Percentiles rank a stretch among this genome's conserved stretches.
These are phyloP conservation scores for Fusarium sp. DNA, from an alignment of 2,329 filamentous ascomycete genomes.

Conservation along the genomic window DNA sequence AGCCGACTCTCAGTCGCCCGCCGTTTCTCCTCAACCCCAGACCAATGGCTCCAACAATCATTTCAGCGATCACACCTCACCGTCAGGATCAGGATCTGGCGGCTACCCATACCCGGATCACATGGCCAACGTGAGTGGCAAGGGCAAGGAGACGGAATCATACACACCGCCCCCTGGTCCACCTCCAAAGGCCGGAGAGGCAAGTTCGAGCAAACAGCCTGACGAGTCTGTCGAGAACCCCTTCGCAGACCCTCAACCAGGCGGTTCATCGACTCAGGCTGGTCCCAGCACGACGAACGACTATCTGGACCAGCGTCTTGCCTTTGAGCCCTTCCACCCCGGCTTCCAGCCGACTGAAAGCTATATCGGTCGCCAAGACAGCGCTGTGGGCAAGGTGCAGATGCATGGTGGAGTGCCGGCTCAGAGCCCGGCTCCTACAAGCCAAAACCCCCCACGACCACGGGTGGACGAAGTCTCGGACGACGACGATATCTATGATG, in stretches of 20 bases:
- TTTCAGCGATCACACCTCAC: slow-evolving; percentile 23
- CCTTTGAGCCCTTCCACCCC: slow-evolving; percentile 55
- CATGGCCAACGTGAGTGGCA: slow-evolving; percentile 43
- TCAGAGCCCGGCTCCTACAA: slow-evolving; percentile 24
- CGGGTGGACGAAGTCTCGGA: slow-evolving; percentile 47
- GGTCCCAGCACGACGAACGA: slow-evolving; percentile 28
- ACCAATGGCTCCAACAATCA: slow-evolving; percentile 48
- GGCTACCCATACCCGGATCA: slow-evolving; percentile 19
- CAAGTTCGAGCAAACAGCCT: slow-evolving; percentile 38
- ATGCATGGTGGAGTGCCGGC: slow-evolving; percentile 52
- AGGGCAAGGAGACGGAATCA: slow-evolving; percentile 51
- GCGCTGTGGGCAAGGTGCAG: slow-evolving; percentile 54
- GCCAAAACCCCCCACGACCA: slow-evolving; percentile 28
- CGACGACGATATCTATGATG: slow-evolving; percentile 56
- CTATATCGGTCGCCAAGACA: slow-evolving; percentile 53
- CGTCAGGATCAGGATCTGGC: slow-evolving; percentile 30
- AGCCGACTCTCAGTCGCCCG: slow-evolving; percentile 45
- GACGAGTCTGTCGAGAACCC: slow-evolving; percentile 40
- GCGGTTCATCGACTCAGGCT: slow-evolving; percentile 25
- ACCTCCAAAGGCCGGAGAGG: slow-evolving; percentile 43
- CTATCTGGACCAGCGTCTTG: slow-evolving; percentile 42
- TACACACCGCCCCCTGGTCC: slow-evolving; percentile 44
- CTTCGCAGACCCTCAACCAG: slow-evolving; percentile 51
- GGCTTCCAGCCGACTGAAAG: slow-evolving; percentile 47
- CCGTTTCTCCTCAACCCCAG: slow-evolving; percentile 39